phyloP scores from a whole-genome alignment of 1,284 basidiomycete species.

The Apiotrichum veenhuisii region DNA sequence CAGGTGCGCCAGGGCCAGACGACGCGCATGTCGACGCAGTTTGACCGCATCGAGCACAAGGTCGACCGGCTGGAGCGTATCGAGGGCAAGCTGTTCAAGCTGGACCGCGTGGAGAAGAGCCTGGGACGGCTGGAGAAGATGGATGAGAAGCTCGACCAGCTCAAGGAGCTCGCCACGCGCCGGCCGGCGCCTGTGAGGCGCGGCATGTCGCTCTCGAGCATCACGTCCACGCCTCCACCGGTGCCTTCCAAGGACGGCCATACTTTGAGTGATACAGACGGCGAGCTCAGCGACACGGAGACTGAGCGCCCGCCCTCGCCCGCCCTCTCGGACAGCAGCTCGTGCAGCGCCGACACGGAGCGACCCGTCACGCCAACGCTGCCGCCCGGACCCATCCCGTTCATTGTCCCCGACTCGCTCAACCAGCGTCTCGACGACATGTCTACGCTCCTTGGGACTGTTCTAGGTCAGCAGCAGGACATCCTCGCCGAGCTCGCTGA shows the following conservation, averaged over 20 bases:
- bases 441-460: constrained; percentile 32
- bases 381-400: constrained; percentile 3
- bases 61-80: constrained; percentile 18
- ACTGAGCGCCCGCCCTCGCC: not conserved
- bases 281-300: not conserved
- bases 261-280: constrained; percentile 22
- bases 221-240: constrained; percentile 28
- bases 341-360: constrained; percentile 33
- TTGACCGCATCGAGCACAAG: constrained; percentile 45
- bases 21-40: constrained; percentile 33
- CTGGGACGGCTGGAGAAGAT: constrained; percentile 5
- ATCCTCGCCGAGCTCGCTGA: constrained; percentile 18
- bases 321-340: constrained; percentile 1
- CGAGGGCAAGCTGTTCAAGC: constrained; percentile 9
- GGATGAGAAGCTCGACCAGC: not conserved
- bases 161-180: not conserved
- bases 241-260: constrained; percentile 34
- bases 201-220: not conserved
- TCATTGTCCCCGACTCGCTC: constrained; percentile 29
- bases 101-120: constrained; percentile 5
- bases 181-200: not conserved
- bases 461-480: constrained; percentile 31
- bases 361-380: constrained; percentile 39
- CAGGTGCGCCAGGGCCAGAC: constrained; percentile 35
- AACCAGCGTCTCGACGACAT: constrained; percentile 36